Evolutionary conservation across 2,329 filamentous ascomycete genomes (phyloP).

Genomic region (Aspergillus pseudonomiae): DNA sequence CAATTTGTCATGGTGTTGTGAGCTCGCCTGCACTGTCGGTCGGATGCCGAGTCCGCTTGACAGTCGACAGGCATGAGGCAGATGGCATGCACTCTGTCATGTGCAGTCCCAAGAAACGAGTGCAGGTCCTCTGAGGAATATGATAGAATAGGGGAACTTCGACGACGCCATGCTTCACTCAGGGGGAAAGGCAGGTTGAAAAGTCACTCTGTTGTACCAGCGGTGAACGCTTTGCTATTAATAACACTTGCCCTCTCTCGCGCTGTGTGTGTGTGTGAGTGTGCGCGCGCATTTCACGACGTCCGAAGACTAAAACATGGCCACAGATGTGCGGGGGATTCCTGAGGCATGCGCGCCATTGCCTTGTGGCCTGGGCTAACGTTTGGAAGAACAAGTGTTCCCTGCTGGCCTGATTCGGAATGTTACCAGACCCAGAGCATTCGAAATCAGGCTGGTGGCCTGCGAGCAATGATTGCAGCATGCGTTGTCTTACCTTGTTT

Average conservation of each 20-base stretch:
- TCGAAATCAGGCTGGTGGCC: not conserved
- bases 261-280: not conserved
- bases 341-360: not conserved
- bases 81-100: not conserved
- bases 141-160: not conserved
- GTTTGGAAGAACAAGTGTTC: not conserved
- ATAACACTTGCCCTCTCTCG: not conserved
- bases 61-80: not conserved
- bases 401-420: not conserved
- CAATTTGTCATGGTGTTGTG: not conserved
- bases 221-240: not conserved
- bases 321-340: not conserved
- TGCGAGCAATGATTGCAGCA: not conserved
- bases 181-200: not conserved
- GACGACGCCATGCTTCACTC: not conserved
- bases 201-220: not conserved
- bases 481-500: not conserved
- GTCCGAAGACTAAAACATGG: not conserved
- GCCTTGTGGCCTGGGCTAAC: not conserved
- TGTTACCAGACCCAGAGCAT: not conserved
- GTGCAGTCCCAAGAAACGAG: not conserved
- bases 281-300: not conserved
- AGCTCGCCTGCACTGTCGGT: not conserved
- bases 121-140: not conserved
- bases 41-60: not conserved